phyloP scores from a whole-genome alignment of 257 asterid genomes.

The Solanum corneliomulleri region DNA sequence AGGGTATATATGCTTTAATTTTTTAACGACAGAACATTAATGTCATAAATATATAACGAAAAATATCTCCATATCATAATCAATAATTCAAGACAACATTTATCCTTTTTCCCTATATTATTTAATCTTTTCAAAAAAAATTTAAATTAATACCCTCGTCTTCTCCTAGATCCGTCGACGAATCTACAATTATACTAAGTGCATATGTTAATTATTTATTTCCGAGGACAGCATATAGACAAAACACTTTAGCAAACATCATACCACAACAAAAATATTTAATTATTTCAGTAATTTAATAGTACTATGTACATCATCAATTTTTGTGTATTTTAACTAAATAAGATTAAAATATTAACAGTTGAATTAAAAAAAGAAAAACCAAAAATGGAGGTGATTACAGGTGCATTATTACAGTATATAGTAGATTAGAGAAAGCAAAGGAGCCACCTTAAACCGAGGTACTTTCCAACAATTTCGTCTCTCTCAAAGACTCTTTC shows the following conservation, averaged over 20 bases:
- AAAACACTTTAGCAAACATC: not conserved
- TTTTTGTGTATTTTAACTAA: not conserved
- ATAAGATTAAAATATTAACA: not conserved
- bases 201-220: not conserved
- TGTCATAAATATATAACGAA: too few relatives aligned
- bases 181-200: not conserved
- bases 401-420: not conserved
- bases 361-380: not conserved
- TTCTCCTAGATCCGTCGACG: not conserved
- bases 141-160: too few relatives aligned
- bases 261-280: not conserved
- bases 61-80: too few relatives aligned
- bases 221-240: not conserved
- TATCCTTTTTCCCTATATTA: too few relatives aligned
- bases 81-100: too few relatives aligned
- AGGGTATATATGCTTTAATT: too few relatives aligned
- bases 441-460: not conserved
- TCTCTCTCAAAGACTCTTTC: not conserved
- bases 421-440: not conserved
- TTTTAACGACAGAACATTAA: too few relatives aligned
- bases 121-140: too few relatives aligned
- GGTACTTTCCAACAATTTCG: not conserved
- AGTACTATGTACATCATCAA: not conserved
- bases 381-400: not conserved
- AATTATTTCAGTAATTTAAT: not conserved